phyloP scores from a whole-genome alignment of 805 yeast species.

The Ogataea siamensis region DNA sequence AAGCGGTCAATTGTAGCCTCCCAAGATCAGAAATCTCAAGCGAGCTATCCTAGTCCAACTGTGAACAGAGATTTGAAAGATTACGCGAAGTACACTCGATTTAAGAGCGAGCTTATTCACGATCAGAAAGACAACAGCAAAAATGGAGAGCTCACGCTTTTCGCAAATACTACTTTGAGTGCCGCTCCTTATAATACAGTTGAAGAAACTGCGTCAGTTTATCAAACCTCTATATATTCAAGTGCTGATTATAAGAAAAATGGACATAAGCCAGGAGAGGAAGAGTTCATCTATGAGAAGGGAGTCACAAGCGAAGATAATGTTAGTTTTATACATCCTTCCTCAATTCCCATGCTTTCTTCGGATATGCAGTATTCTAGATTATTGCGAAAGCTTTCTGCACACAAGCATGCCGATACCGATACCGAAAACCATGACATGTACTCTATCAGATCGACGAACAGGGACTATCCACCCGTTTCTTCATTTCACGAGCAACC shows the following conservation, averaged over 20 bases:
- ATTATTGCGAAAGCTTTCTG: conserved; percentile 15
- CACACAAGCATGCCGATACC: conserved; percentile 13
- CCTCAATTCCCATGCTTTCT: not conserved
- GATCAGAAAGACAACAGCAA: conserved; percentile 13
- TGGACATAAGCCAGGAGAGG: conserved; percentile 17
- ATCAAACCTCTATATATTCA: conserved; percentile 28
- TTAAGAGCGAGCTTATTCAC: conserved; percentile 22
- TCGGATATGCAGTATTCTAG: conserved; percentile 11
- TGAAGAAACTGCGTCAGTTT: conserved; percentile 25
- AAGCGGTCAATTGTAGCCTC: too few species aligned
- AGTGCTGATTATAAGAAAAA: not conserved
- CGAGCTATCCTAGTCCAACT: too few species aligned
- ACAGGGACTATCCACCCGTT: not conserved
- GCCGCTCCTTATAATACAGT: conserved; percentile 8
- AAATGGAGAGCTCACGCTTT: conserved; percentile 7
- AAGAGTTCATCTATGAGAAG: conserved; percentile 29
- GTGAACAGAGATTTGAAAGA: conserved; percentile 7
- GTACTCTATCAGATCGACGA: conserved; percentile 10
- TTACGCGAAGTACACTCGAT: conserved; percentile 12
- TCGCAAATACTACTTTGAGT: conserved; percentile 11
- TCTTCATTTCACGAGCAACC: not conserved
- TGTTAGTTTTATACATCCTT: conserved; percentile 15
- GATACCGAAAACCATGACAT: conserved; percentile 24
- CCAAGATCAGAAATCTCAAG: too few species aligned
- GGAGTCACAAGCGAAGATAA: conserved; percentile 8